Base-by-base conservation (phyloP, 1,284 basidiomycete genomes). In the Irpex rosettiformis region DNA sequence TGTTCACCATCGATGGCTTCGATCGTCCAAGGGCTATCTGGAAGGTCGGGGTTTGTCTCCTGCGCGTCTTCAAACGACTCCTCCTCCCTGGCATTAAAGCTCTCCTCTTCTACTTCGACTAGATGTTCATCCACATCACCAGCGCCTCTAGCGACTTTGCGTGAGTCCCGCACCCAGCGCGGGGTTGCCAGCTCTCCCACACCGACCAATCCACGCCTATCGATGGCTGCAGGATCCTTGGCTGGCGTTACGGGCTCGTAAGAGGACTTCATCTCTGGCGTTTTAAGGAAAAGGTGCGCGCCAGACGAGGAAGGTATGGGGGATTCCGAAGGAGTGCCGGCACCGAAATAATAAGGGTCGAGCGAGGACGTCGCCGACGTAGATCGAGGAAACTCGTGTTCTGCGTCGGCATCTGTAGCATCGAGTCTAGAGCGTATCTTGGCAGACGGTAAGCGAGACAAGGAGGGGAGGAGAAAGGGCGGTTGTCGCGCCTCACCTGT, bases 161-260 rank as follows among this genome's bases (percentile, higher is more conserved):
- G 66, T 69, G 73, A 64, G 33, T 73, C 70, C 64, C 76, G 77
- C 57, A 84, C 82, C 96, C 95, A 99, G 63, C 95, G 84, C 40
- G 96, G 96, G n/a, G 96, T 98, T 5, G 94, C 81, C n/a, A 98
- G 84, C 75, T 98, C 96, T 40, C 96, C 96, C 8, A 98, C 91
- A 21, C 96, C 96, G 56, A 98, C 87, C 43, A 98, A 84, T 24
- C 86, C 91, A 16, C 88, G 83, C 57, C 96, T 82, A 76, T 99
- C 96, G 64, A 96, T 94, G 62, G 79, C 75, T 8, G 90, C 85
- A 10, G 92, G 91, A 74, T 94, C 90, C 63, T 82, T 80, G 43
- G 79, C 85, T n/a, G 91, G 90, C 0, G 91, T 92, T 27, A 83
- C 73, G 10, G 87, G 85, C 61, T 87, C 82, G 55, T 69, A 68